Evolutionary conservation across 495 filamentous ascomycete genomes (phyloP).

Genomic region (Neurospora sp.): DNA sequence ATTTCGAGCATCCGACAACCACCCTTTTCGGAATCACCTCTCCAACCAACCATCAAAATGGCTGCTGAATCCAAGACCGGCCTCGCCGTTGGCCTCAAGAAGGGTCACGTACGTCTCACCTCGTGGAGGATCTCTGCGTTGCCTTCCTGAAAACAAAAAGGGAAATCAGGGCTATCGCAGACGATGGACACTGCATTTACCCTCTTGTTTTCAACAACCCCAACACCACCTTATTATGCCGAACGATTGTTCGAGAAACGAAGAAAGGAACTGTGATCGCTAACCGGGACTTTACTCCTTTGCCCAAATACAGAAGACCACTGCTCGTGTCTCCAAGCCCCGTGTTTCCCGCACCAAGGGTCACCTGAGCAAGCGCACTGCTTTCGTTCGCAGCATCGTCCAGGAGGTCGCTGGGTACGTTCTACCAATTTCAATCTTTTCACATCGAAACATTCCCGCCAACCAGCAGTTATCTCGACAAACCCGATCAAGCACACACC

Average conservation of each 20-base stretch:
- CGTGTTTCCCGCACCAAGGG: constrained; percentile 85
- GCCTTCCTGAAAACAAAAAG: constrained; percentile 17
- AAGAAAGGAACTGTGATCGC: constrained; percentile 16
- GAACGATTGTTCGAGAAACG: not conserved
- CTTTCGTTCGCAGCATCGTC: constrained; percentile 83
- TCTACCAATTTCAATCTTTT: not conserved
- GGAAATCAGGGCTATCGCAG: constrained; percentile 10
- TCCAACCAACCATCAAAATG: constrained; percentile 17
- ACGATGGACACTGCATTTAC: constrained; percentile 18
- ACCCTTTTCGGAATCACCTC: constrained; percentile 7
- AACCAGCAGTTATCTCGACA: not conserved
- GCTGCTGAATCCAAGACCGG: constrained; percentile 49
- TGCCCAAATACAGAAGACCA: constrained; percentile 67
- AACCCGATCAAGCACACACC: not conserved
- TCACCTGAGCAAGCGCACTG: constrained; percentile 81
- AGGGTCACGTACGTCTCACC: constrained; percentile 73
- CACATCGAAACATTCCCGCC: not conserved
- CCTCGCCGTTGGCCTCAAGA: constrained; percentile 75
- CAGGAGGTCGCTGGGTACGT: constrained; percentile 87
- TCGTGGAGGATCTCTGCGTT: constrained; percentile 53
- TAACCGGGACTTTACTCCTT: constrained; percentile 35
- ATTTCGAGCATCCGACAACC: constrained; percentile 13
- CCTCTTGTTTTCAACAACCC: constrained; percentile 4
- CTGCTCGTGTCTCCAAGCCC: constrained; percentile 72
- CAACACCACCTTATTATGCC: not conserved